A percentile compares a stretch with the other conserved stretches of the same genome.
phyloP scores from a whole-genome alignment of 176 grass and related monocot species.

The Carex parvula region DNA sequence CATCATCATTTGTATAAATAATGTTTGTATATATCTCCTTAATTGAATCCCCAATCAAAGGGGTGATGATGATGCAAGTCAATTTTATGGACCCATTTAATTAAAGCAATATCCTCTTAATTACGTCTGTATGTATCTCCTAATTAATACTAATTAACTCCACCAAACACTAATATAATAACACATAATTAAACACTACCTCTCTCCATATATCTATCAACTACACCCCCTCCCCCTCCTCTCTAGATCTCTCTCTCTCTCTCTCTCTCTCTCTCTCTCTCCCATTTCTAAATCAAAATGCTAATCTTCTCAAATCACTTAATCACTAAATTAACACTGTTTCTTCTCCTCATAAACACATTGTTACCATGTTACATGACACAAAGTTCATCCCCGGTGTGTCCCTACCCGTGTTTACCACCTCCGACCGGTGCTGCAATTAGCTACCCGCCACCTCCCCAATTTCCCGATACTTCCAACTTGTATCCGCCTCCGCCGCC shows the following conservation, averaged over 20 bases:
- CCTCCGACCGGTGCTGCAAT: not conserved
- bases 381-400: slow-evolving; percentile 19
- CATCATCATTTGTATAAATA: too few species aligned
- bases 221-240: not conserved
- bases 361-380: not conserved
- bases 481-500: slow-evolving; percentile 23
- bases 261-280: not conserved
- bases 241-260: not conserved
- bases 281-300: not conserved
- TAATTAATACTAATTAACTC: not conserved
- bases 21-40: too few species aligned
- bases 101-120: too few species aligned
- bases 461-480: not conserved
- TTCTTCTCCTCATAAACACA: slow-evolving; percentile 7
- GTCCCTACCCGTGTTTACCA: slow-evolving; percentile 35
- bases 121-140: not conserved
- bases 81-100: too few species aligned
- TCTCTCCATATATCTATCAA: too few species aligned
- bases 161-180: not conserved
- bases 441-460: slow-evolving; percentile 18
- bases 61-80: too few species aligned
- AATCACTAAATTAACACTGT: not conserved
- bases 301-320: not conserved
- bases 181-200: not conserved
- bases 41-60: too few species aligned